phyloP scores from a whole-genome alignment of 371 early-diverging fungal genomes.

The Mortierella sp. region DNA sequence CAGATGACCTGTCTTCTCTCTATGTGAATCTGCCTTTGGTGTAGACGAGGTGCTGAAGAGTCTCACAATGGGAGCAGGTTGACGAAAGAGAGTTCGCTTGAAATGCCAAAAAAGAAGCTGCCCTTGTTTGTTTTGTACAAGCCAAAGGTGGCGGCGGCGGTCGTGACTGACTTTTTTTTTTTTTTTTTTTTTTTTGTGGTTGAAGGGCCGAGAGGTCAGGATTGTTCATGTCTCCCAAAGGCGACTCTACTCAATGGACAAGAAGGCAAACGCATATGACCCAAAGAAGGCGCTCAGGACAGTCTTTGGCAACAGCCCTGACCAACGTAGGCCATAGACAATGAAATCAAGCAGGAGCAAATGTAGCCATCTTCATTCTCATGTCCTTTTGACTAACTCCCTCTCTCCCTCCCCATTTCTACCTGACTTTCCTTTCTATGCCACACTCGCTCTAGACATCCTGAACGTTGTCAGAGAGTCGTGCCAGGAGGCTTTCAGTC shows the following conservation, averaged over 20 bases:
- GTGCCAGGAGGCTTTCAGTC: conserved; percentile 67
- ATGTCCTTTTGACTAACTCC: background rate
- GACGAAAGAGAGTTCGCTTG: too few relatives aligned
- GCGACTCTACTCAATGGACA: conserved; percentile 11
- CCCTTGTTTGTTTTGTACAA: too few relatives aligned
- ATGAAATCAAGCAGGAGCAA: background rate
- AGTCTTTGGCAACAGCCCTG: conserved; percentile 57
- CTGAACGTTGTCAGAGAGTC: conserved; percentile 73
- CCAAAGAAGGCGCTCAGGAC: conserved; percentile 19
- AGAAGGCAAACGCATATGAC: conserved; percentile 20
- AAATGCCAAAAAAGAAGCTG: too few relatives aligned
- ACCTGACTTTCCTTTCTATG: background rate
- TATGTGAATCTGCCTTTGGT: too few relatives aligned
- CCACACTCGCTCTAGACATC: conserved; percentile 58
- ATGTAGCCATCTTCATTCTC: background rate
- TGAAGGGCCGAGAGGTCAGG: too few relatives aligned
- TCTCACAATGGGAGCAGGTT: too few relatives aligned
- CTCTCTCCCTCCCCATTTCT: background rate
- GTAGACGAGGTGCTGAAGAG: too few relatives aligned
- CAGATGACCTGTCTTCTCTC: too few relatives aligned
- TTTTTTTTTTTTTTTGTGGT: too few relatives aligned
- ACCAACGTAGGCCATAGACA: conserved; percentile 70
- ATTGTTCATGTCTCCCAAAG: too few relatives aligned
- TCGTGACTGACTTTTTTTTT: too few relatives aligned
- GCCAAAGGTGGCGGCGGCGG: too few relatives aligned